Percentiles rank a stretch among this genome's conserved stretches.
These are phyloP conservation scores for Bruguiera sexangula DNA, from an alignment of 345 rosid species.

Conservation along the genomic window DNA sequence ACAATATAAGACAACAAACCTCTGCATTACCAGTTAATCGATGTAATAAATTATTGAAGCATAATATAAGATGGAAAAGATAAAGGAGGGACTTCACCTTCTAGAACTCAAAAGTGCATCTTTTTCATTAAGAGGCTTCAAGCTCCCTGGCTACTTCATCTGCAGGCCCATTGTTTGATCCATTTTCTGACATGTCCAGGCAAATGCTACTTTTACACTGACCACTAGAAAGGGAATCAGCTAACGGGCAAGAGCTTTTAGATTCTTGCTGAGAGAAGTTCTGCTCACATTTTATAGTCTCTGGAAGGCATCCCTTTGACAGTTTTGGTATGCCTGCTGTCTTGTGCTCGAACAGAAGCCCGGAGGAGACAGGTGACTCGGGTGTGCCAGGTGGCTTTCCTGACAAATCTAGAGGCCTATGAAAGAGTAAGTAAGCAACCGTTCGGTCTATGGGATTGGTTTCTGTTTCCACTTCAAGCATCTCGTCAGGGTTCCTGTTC, in stretches of 20 bases:
- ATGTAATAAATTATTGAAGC: not conserved
- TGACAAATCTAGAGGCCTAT: slow-evolving; percentile 50
- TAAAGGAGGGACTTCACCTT: slow-evolving; percentile 43
- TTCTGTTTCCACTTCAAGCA: slow-evolving; percentile 69
- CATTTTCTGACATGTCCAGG: slow-evolving; percentile 33
- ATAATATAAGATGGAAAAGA: slow-evolving; percentile 20
- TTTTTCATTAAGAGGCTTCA: slow-evolving; percentile 33
- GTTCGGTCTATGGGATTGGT: slow-evolving; percentile 85
- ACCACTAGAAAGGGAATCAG: slow-evolving; percentile 15
- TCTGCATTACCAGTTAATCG: slow-evolving; percentile 34
- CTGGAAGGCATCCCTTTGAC: slow-evolving; percentile 27
- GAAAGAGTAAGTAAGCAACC: slow-evolving; percentile 89
- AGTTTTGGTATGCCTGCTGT: slow-evolving; percentile 19
- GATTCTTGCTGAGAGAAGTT: slow-evolving; percentile 36
- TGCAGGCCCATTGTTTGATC: slow-evolving; percentile 40
- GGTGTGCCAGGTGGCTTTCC: slow-evolving; percentile 51
- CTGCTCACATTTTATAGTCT: slow-evolving; percentile 30
- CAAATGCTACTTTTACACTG: slow-evolving; percentile 18
- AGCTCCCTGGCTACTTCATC: slow-evolving; percentile 28
- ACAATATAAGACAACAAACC: slow-evolving; percentile 31
- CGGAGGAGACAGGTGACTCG: slow-evolving; percentile 52
- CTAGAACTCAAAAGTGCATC: slow-evolving; percentile 12
- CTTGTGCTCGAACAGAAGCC: slow-evolving; percentile 39
- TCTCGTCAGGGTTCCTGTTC: slow-evolving; percentile 39
- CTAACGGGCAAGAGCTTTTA: slow-evolving; percentile 20